Evolutionary conservation across 371 early-diverging fungal species (phyloP), one percentile per base, ranked within the genome.

Genomic region (Nematocida sp.): DNA sequence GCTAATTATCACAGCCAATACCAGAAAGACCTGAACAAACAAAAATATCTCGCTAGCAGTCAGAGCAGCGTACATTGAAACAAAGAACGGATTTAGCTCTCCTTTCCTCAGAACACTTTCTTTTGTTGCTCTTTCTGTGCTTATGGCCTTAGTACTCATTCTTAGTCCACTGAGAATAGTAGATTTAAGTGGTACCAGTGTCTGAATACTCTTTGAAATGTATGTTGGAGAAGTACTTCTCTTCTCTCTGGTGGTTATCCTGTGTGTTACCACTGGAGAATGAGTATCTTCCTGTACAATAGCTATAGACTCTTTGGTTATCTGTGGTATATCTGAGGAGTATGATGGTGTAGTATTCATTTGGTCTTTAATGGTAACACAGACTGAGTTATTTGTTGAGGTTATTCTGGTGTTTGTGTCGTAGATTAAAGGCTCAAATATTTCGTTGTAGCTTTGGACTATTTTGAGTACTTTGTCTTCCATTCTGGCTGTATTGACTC

Each of bases 1-100:
- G 13, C 49, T 5, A 15, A 70, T 15, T 31, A 70, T 58, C 17
- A 46, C 47, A 19, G 61, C 57, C 25, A 70, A 19, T 23, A 70
- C 74, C 7, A 70, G 34, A 17, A 70, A 47, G 2, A 70, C 58
- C 52, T 70, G 74, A 9, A 70, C 34, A 46, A 70, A 70, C 25
- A 70, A 60, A 0, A 70, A 49, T 29, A 61, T 34, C 38, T 70
- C 61, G 1, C 45, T 43, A 11, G 19, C 11, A 5, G 19, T 19
- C 13, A 70, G 61, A 4, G 52, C 19, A 21, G 13, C 23, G n/a
- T 11, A 38, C 2, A 61, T n/a, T 4, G 46, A n/a, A 4, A 0
- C 31, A 31, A 70, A 58, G 34, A 70, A 70, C 5, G 60, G 52
- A 43, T 61, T 49, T 5, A 29, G 23, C 13, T 11, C 7, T 7